Conservation (phyloP, 2,329 filamentous ascomycete genomes). For the Cordyceps fumosorosea region DNA sequence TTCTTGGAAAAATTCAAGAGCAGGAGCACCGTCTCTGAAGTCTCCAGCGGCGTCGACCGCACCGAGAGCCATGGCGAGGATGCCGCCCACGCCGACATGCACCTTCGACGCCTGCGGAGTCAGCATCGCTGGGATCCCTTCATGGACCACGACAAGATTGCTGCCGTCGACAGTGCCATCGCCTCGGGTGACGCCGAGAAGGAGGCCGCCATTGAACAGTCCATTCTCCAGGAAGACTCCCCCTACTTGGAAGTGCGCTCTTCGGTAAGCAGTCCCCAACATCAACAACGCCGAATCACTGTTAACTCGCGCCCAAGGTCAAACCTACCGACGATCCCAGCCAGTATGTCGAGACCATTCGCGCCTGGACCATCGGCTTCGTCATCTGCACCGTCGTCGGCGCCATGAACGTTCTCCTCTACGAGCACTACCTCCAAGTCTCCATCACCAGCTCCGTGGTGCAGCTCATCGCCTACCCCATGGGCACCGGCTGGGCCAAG, state of each 20-base stretch:
- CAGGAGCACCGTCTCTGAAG: not conserved
- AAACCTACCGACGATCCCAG: conserved; percentile 7
- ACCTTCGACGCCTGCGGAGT: conserved; percentile 2
- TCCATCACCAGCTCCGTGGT: conserved; percentile 35
- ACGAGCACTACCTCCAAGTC: conserved; percentile 16
- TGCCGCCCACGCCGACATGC: not conserved
- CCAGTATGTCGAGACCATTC: conserved; percentile 43
- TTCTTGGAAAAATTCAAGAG: not conserved
- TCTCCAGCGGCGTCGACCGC: not conserved
- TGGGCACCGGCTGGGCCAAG: conserved; percentile 27
- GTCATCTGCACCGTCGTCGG: conserved; percentile 52
- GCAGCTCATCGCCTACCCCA: conserved; percentile 34
- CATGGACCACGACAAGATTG: conserved; percentile 41
- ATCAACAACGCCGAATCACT: not conserved
- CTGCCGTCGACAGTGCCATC: conserved; percentile 40
- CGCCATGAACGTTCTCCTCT: conserved; percentile 43
- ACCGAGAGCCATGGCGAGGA: not conserved
- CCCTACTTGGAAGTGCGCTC: conserved; percentile 44
- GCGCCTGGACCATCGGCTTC: conserved; percentile 52
- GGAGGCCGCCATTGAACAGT: conserved; percentile 35
- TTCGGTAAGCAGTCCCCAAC: conserved; percentile 1
- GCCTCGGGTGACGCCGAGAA: conserved; percentile 34
- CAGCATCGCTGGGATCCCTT: conserved; percentile 48
- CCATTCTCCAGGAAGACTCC: conserved; percentile 43
- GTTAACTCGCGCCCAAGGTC: not conserved